Base-by-base conservation (phyloP, 169 alveolate species). In the Cardiosporidium cionae region DNA sequence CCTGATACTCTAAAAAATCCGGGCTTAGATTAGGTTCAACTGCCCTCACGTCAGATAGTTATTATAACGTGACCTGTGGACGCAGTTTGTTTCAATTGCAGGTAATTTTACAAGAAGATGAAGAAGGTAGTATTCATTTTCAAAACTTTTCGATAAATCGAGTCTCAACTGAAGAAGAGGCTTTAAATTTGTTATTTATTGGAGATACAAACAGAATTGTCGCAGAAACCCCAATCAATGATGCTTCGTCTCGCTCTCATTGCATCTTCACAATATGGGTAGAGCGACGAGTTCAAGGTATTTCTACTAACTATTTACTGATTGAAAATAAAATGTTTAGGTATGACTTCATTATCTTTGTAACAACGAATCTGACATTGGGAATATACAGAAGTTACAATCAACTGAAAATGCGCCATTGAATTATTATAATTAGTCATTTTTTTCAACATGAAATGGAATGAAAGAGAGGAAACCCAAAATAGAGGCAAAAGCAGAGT, bases 161-260 rank as follows among this genome's bases (percentile, higher is more conserved):
- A 53, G 94, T 94, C 1, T 86, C 89, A 34, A 86, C 90, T 68
- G 97, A 93, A 74, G 97, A 93, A 85, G 97, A 90, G 79, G 98
- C 97, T 0, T 81, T 95, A 68, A 92, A 93, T 70, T 82, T 95
- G 65, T 73, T 78, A 27, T 91, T 92, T 75, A 71, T 91, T 67
- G 98, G 98, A 16, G 98, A 95, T 74, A 91, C 95, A 0, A 92
- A 95, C 73, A 84, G 98, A 62, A 97, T 92, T 0, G 95, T 95
- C 0, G 93, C 96, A 29, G 97, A 93, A 78, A 95, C 98, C 16
- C 97, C 97, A 1, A 90, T 91, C 85, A 93, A 95, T 81, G 97
- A 95, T 79, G 95, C 95, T 0, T 90, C 96, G 31, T 93, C 98
- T 7, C 83, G 98, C 7, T 92, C 97, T 22, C 98, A 95, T 85